A percentile compares a stretch with the other conserved stretches of the same genome.
phyloP scores from a whole-genome alignment of 202 grass and related monocot genomes.

The Setaria italica region DNA sequence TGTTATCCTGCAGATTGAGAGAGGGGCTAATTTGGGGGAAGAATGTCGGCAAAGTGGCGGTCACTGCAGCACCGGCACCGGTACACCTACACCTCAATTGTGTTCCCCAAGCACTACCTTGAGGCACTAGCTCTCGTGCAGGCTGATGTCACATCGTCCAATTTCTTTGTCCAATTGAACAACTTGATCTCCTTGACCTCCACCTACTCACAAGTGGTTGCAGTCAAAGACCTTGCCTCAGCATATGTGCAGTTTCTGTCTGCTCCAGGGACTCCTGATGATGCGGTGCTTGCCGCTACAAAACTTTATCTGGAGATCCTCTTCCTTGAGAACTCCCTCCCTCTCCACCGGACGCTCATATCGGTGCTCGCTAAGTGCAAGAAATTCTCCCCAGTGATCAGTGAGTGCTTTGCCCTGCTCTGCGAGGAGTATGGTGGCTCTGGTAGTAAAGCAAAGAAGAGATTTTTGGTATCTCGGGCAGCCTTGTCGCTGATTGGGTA shows the following conservation, averaged over 20 bases:
- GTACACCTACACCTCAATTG: constrained; percentile 92
- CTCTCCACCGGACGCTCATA: constrained; percentile 88
- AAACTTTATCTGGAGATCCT: constrained; percentile 89
- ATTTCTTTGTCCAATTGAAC: constrained; percentile 74
- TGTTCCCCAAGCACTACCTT: constrained; percentile 73
- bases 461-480: constrained; percentile 79
- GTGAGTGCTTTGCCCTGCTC: constrained; percentile 65
- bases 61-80: constrained; percentile 81
- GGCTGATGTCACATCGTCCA: constrained; percentile 33
- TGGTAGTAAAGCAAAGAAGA: constrained; percentile 70
- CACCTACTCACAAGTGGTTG: constrained; percentile 77
- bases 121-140: constrained; percentile 60
- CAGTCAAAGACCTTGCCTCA: constrained; percentile 71
- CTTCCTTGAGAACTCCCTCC: constrained; percentile 88
- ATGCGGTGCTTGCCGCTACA: constrained; percentile 43
- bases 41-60: constrained; percentile 88
- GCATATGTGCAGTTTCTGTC: constrained; percentile 74
- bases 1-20: constrained; percentile 39
- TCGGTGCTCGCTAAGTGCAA: constrained; percentile 76
- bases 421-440: constrained; percentile 75
- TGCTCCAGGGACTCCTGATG: constrained; percentile 45
- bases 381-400: constrained; percentile 62
- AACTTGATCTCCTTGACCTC: constrained; percentile 72
- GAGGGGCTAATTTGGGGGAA: constrained; percentile 29
- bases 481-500: constrained; percentile 92